Evolutionary conservation across 768 basidiomycete species (phyloP), one percentile per base, ranked within the genome.

Genomic region (Trametes punicea): DNA sequence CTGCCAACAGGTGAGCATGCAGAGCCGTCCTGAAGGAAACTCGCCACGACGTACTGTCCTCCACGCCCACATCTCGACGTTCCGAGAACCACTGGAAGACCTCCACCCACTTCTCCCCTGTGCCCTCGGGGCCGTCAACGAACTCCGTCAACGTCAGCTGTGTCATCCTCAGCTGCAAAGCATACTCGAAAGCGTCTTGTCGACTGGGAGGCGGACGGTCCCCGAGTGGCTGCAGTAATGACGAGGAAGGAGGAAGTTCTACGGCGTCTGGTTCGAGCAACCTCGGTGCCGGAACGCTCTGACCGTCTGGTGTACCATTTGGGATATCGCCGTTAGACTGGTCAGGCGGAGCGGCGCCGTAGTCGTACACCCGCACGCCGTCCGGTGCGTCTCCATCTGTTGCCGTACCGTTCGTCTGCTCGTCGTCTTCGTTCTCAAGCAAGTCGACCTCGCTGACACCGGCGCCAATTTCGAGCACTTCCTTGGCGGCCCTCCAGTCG

Each of bases 1-100:
- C 71, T 69, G 9, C 8, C 36, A 20, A 25, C 30, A 25, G 18
- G 18, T 56, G 16, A 52, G 54, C 9, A 21, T 16, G 6, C 15
- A 2, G 23, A 7, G 3, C 25, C 3, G 25, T 13, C 33, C 26
- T 60, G 34, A 30, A 26, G 16, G 44, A 46, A 25, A 36, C 15
- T n/a, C 6, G 11, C 9, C n/a, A 36, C 10, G 10, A 64, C 64
- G 30, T 62, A 72, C 66, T 61, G 26, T 73, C 72, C 29, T 70
- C 67, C 23, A 70, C 54, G 23, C 61, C 65, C 2, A 68, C 64
- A n/a, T 75, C 76, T 23, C 74, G 77, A 62, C 77, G 75, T 54
- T 85, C 86, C 0, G 93, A 85, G 65, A 93, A 85, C 88, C 90
- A 97, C 4, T 81, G 74, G 69, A 95, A 96, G 7, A 93, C 79